Percentiles rank a stretch among this genome's conserved stretches.
These are phyloP conservation scores for Pichia rugopelliculosa DNA, from an alignment of 805 yeast genomes.

Conservation along the genomic window DNA sequence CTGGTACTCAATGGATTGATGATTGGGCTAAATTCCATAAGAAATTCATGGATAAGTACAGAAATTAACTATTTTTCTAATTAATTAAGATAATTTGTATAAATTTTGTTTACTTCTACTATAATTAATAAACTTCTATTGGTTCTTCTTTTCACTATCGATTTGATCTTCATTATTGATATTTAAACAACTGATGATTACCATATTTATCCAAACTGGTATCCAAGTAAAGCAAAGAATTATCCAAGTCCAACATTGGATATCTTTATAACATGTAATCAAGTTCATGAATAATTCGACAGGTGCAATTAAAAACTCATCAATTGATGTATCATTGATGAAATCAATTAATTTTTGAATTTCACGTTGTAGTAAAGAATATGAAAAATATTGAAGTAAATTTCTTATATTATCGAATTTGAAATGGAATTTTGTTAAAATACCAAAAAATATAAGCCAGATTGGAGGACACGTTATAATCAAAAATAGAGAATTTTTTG, in stretches of 20 bases:
- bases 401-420: constrained; percentile 26
- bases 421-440: constrained; percentile 17
- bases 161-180: background rate
- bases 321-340: constrained; percentile 8
- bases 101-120: background rate
- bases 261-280: constrained; percentile 54
- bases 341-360: constrained; percentile 14
- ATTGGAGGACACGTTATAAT: constrained; percentile 27
- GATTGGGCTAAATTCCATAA: constrained; percentile 75
- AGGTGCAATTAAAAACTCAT: constrained; percentile 25
- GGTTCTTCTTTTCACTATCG: background rate
- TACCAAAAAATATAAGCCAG: constrained; percentile 23
- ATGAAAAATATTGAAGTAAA: constrained; percentile 24
- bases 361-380: constrained; percentile 15
- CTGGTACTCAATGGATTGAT: constrained; percentile 84
- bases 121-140: background rate
- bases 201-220: constrained; percentile 60
- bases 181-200: constrained; percentile 14
- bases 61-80: constrained; percentile 1
- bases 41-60: constrained; percentile 55
- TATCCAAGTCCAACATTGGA: constrained; percentile 84
- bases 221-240: constrained; percentile 69
- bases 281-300: constrained; percentile 43
- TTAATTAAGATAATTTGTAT: background rate
- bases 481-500: constrained; percentile 20